Conservation (phyloP, 306 rosid genomes). For the Cucumis hystrix region DNA sequence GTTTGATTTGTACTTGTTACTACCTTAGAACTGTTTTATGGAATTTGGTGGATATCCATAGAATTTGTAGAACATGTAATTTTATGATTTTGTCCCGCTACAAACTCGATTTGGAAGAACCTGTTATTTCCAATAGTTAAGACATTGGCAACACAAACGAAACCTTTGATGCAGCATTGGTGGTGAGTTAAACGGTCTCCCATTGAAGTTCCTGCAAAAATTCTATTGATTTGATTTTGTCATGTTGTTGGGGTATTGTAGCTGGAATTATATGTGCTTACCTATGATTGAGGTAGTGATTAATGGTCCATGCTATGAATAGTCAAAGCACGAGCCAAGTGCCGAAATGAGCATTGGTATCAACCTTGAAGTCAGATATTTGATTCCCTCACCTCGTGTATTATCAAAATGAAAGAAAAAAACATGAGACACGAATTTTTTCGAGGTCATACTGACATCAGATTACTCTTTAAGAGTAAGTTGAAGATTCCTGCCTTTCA, state of each 20-base stretch:
- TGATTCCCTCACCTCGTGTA: no score
- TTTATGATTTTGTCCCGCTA: neutral
- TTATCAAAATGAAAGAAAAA: neutral
- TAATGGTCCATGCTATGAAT: neutral
- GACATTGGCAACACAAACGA: neutral
- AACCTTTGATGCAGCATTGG: conserved; percentile 47
- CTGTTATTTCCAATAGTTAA: neutral
- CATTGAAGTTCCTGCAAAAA: neutral
- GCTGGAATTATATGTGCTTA: conserved; percentile 44
- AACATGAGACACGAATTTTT: neutral
- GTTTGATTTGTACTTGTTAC: conserved; percentile 8
- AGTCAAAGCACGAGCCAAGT: no score
- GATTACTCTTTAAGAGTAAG: neutral
- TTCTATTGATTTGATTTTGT: neutral
- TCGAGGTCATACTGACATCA: neutral
- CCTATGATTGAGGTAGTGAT: neutral
- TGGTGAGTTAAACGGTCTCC: conserved; percentile 22
- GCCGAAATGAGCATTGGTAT: no score
- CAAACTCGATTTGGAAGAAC: neutral
- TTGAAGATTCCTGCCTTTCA: neutral
- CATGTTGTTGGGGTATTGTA: conserved; percentile 24
- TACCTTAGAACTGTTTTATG: neutral
- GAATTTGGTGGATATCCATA: neutral
- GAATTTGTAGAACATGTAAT: neutral
- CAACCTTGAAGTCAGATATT: no score